phyloP scores from a whole-genome alignment of 129 eudicot genomes.

The Tagetes patula region DNA sequence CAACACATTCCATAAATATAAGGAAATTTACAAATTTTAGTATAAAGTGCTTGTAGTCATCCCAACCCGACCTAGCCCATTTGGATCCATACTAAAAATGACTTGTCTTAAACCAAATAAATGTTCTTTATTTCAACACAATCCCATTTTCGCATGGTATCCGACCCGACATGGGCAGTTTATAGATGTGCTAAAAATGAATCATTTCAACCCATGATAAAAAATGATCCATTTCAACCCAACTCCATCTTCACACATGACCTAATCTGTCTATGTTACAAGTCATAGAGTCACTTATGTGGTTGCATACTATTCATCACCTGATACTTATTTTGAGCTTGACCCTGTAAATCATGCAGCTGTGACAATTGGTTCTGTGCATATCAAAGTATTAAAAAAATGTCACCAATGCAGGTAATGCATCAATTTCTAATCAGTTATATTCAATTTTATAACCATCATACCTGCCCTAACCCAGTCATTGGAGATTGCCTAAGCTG shows the following conservation, averaged over 20 bases:
- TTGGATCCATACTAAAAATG: neutral
- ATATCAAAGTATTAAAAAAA: conserved; percentile 8
- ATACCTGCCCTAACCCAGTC: conserved; percentile 80
- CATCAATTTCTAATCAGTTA: neutral
- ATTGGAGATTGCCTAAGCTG: conserved; percentile 85
- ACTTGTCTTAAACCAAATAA: neutral
- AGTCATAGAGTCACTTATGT: conserved; percentile 13
- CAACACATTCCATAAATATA: neutral
- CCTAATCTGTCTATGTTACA: conserved; percentile 4
- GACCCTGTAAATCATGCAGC: conserved; percentile 77
- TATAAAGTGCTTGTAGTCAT: neutral
- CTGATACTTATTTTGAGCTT: conserved; percentile 67
- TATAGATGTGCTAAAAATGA: neutral
- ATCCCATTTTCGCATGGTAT: neutral
- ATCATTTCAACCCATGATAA: neutral
- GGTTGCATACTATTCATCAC: conserved; percentile 27
- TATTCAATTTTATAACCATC: conserved; percentile 4
- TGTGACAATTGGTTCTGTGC: conserved; percentile 70
- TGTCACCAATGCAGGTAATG: conserved; percentile 7
- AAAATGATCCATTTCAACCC: neutral
- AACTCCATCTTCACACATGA: neutral
- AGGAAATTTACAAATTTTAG: neutral
- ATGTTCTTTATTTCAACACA: neutral
- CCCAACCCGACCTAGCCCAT: neutral
- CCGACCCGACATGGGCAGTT: neutral